Base-by-base conservation (phyloP, 1,284 basidiomycete genomes). In the Porodaedalea pini region DNA sequence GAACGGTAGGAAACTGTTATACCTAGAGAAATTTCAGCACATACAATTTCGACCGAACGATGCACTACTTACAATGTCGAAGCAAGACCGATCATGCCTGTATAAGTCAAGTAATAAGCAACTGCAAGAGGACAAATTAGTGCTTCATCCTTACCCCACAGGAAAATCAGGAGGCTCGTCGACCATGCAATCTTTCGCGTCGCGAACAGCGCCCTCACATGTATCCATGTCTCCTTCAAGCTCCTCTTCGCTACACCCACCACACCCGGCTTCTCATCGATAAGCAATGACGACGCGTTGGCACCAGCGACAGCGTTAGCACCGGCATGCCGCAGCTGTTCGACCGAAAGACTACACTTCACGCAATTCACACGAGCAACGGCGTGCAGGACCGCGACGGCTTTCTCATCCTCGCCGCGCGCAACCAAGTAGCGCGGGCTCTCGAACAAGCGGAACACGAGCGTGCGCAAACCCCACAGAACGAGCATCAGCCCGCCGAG, bases 351-450 rank as follows among this genome's bases (percentile, higher is more conserved):
- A 0, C 61, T 65, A 1, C 69, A 70, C 7, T 68, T 64, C 36
- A 62, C 70, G 10, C 79, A 77, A 64, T 90, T 90, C 74, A 78
- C 85, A 25, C 65, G 66, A 0, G 88, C 88, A 48, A 90, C 75
- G 23, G 75, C 71, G 53, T 80, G 76, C 7, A 90, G 67, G 50
- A 86, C 77, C 1, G 74, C 75, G 45, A 87, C 75, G 0, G 86
- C 88, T 47, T 86, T 81, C 2, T 73, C 77, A 59, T 90, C 86
- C 44, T 73, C 73, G 1, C 86, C 85, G 52, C 78, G 77, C 2
- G 79, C 80, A 17, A 86, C 73, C 17, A 90, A 76, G 71, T 75
- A 85, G 48, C 81, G 78, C 11, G 83, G 85, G 54, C 81, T 83
- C 63, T 88, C 85, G 52, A 79, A 70, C 57, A 87, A 76, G 15